Evolutionary conservation across 257 asterid genomes (phyloP), one percentile per base, ranked within the genome.

Genomic region (Sherardia arvensis): DNA sequence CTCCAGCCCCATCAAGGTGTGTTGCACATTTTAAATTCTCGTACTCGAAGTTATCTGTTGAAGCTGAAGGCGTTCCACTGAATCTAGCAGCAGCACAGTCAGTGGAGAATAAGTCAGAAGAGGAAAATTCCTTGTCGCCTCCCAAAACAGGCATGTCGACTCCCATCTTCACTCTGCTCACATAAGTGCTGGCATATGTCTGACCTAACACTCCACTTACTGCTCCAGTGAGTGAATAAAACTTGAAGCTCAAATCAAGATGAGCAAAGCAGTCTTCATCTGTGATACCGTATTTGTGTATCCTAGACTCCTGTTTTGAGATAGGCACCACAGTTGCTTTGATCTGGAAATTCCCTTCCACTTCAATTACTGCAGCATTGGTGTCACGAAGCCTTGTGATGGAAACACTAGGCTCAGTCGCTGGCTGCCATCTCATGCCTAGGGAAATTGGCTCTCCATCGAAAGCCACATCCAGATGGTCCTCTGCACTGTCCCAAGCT

Each of bases 201-300:
- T 79, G 96, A 17, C 97, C 97, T 76, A 90, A 53, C 14, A 85
- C 90, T 29, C 95, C 95, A 23, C 60, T 87, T 20, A 90, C 95
- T 1, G 53, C 73, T 2, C 79, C 81, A 6, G 75, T 87, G 77
- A 90, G 72, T 1, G 95, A 82, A 67, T 83, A 82, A 34, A 90
- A 90, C 66, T 85, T 85, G 66, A 90, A 87, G 64, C 95, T 85
- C 64, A 87, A 63, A 74, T 90, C 95, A 25, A 87, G 94, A 71
- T 90, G 97, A 22, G 96, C 93, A 32, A 85, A 85, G 75, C 95
- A 85, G 56, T 90, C 88, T 7, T 87, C 93, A 4, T 76, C 79
- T 0, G 87, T 81, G 64, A 90, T 70, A 1, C 90, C 96, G 28
- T 90, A 90, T 0, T 77, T 82, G 38, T 90, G 96, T 28, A 87